Evolutionary conservation across 179 eudicot species (phyloP).

Genomic region (Silene vulgaris): DNA sequence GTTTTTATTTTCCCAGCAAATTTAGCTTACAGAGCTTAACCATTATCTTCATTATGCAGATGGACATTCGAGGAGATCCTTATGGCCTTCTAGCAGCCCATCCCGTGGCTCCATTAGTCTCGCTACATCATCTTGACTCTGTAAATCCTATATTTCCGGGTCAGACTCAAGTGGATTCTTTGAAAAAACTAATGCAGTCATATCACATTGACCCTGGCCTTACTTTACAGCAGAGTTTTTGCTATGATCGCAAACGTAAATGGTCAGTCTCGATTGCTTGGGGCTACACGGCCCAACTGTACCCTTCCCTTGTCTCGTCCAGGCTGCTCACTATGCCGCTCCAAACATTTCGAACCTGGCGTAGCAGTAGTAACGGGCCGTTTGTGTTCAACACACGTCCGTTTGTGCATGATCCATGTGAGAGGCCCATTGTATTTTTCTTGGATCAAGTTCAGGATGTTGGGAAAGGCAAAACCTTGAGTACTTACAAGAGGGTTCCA

Average conservation of each 20-base stretch:
- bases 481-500: slow-evolving; percentile 40
- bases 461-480: slow-evolving; percentile 35
- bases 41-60: slow-evolving; percentile 32
- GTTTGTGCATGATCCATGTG: slow-evolving; percentile 42
- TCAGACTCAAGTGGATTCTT: slow-evolving; percentile 45
- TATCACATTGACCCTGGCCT: slow-evolving; percentile 53
- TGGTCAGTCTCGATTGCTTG: slow-evolving; percentile 90
- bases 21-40: background rate
- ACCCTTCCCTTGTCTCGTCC: slow-evolving; percentile 44
- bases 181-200: slow-evolving; percentile 45
- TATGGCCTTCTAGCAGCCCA: slow-evolving; percentile 87
- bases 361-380: slow-evolving; percentile 60
- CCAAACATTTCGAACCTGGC: slow-evolving; percentile 72
- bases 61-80: slow-evolving; percentile 70
- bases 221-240: slow-evolving; percentile 62
- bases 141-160: slow-evolving; percentile 60
- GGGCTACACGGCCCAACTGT: slow-evolving; percentile 87
- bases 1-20: background rate
- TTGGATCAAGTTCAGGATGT: slow-evolving; percentile 43
- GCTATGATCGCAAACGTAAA: slow-evolving; percentile 48
- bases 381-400: slow-evolving; percentile 80
- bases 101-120: slow-evolving; percentile 72
- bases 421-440: slow-evolving; percentile 50
- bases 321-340: slow-evolving; percentile 52
- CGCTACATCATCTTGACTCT: slow-evolving; percentile 85